phyloP scores from a whole-genome alignment of 2,329 filamentous ascomycete genomes.

The Plectosphaerella cucumerina region DNA sequence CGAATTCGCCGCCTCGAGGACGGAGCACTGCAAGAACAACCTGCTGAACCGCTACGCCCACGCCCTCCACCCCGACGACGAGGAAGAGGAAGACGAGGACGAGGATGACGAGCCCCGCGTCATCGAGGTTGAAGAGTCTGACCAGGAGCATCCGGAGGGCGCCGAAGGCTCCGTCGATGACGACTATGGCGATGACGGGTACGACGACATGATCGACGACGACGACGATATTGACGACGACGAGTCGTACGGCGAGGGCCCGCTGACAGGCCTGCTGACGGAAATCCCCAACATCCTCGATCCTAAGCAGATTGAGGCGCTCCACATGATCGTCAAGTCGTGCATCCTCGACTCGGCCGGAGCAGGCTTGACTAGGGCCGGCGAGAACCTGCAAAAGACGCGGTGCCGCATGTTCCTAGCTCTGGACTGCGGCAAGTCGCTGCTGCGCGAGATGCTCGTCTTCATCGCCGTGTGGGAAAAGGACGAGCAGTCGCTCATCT shows the following conservation, averaged over 20 bases:
- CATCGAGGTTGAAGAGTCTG: conserved; percentile 47
- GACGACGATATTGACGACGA: conserved; percentile 70
- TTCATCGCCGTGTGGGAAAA: conserved; percentile 98
- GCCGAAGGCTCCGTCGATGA: conserved; percentile 30
- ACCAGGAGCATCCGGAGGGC: conserved; percentile 28
- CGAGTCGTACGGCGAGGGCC: conserved; percentile 74
- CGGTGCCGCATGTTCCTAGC: conserved; percentile 86
- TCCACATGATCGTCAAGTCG: conserved; percentile 96
- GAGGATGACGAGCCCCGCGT: conserved; percentile 41
- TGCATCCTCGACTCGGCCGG: conserved; percentile 83
- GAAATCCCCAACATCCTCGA: conserved; percentile 93
- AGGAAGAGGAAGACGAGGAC: conserved; percentile 38
- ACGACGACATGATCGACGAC: conserved; percentile 53
- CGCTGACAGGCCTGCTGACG: conserved; percentile 78
- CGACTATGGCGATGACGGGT: conserved; percentile 35
- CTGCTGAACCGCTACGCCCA: conserved; percentile 52
- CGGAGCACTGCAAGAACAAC: conserved; percentile 55
- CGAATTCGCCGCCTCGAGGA: conserved; percentile 53
- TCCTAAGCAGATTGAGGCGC: conserved; percentile 89
- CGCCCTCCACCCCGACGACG: conserved; percentile 23
- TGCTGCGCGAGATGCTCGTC: conserved; percentile 85
- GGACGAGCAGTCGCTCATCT: conserved; percentile 88
- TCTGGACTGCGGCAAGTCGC: conserved; percentile 83
- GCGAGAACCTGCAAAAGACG: conserved; percentile 84
- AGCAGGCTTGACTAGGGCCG: conserved; percentile 60